Base-by-base conservation (phyloP, 1,139 yeast genomes). In the Protomyces lactucae-debilis region DNA sequence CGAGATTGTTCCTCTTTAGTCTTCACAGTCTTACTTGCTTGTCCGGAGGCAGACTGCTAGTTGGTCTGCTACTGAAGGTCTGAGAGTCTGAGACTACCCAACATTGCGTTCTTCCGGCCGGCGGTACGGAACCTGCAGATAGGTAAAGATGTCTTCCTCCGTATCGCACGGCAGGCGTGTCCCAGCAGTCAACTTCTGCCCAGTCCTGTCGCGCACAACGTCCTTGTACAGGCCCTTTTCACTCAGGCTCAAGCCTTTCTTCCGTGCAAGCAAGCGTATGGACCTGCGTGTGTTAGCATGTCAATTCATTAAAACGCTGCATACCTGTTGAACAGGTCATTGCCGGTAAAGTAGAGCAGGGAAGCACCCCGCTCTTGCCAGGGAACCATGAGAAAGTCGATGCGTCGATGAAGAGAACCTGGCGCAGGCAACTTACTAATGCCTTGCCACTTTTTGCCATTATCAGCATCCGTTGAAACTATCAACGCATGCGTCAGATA, bases 281-380 rank as follows among this genome's bases (percentile, higher is more conserved):
- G 77, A 37, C 16, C 43, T 37, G 43, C 8, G 32, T 28, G 32
- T 4, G 32, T 28, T 28, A 28, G 32, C 32, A 4, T 28, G 32
- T 4, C 8, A 3, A 28, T 28, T 5, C 32, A 4, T 28, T 1
- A 6, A 4, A 6, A 4, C 32, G 32, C 32, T 4, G 5, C 43
- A 14, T 12, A 74, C 63, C 86, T 78, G 71, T 84, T 85, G 71
- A 84, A 83, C 39, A 79, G 77, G 61, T 79, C 80, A 67, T 83
- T 81, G 0, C 89, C 89, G 0, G 85, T 83, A 70, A 82, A 85
- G 70, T 85, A 85, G 18, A 85, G 71, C 70, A 80, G 71, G 0
- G 83, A 77, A 0, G 86, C 83, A 0, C 88, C 89, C 14, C 79
- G 69, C 64, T 80, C 80, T 0, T 74, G 70, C 78, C 83, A 80